Evolutionary conservation across 78 protist genomes (phyloP).

Genomic region (Anaeramoeba flamelloides): DNA sequence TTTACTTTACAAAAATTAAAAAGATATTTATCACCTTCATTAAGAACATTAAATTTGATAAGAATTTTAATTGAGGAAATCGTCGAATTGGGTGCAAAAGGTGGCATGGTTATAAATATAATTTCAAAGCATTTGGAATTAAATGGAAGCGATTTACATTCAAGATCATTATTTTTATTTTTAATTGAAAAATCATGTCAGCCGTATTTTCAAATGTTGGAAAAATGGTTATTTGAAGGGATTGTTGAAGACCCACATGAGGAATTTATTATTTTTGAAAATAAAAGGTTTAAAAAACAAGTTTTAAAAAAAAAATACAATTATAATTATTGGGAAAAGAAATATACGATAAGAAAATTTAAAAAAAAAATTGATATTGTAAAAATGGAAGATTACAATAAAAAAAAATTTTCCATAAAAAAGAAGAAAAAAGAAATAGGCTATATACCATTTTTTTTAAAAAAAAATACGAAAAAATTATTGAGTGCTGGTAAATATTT

Average conservation of each 20-base stretch:
- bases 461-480: not conserved
- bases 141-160: not conserved
- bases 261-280: slow-evolving; percentile 37
- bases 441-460: slow-evolving; percentile 28
- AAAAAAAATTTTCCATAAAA: not conserved
- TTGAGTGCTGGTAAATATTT: slow-evolving; percentile 51
- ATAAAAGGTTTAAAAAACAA: not conserved
- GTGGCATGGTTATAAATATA: slow-evolving; percentile 9
- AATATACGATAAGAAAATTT: not conserved
- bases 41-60: not conserved
- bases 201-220: slow-evolving; percentile 49
- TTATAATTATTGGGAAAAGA: slow-evolving; percentile 17
- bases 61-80: not conserved
- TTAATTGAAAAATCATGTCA: slow-evolving; percentile 24
- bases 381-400: slow-evolving; percentile 17
- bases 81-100: not conserved
- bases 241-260: slow-evolving; percentile 29
- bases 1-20: not conserved
- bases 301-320: slow-evolving; percentile 16
- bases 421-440: slow-evolving; percentile 18
- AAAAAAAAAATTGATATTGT: too few relatives aligned
- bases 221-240: slow-evolving; percentile 48
- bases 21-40: not conserved
- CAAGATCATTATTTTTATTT: slow-evolving; percentile 9
- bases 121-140: not conserved